phyloP scores from a whole-genome alignment of 805 yeast species.

The Starmerella khaoyaiensis region DNA sequence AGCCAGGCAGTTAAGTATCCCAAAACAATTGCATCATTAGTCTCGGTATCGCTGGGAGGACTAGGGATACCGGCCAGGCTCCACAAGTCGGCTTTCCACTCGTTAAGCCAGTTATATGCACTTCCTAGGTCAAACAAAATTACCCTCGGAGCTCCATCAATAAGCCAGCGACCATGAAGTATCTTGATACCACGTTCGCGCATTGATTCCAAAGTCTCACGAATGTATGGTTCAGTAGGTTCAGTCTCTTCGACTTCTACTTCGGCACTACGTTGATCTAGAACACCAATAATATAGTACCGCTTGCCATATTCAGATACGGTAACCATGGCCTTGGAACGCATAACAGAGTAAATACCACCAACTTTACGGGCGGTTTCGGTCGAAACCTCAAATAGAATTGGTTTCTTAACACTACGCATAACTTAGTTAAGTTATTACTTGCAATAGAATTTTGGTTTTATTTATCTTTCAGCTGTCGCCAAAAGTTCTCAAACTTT shows the following conservation, averaged over 20 bases:
- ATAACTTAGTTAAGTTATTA: constrained; percentile 2
- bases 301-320: constrained; percentile 83
- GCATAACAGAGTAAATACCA: constrained; percentile 91
- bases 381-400: constrained; percentile 87
- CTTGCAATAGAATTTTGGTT: no score
- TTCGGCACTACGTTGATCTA: constrained; percentile 56
- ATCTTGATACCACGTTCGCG: constrained; percentile 63
- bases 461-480: neutral
- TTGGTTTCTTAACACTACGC: constrained; percentile 76
- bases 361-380: constrained; percentile 97
- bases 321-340: constrained; percentile 93
- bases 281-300: constrained; percentile 77
- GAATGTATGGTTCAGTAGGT: constrained; percentile 38
- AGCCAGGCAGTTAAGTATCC: constrained; percentile 97
- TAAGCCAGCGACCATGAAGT: constrained; percentile 90
- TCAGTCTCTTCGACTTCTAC: constrained; percentile 63
- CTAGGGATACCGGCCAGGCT: constrained; percentile 81
- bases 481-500: no score
- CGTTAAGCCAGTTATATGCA: constrained; percentile 55
- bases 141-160: constrained; percentile 95
- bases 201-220: constrained; percentile 65
- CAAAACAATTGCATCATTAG: constrained; percentile 81
- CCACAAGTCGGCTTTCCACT: constrained; percentile 95
- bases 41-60: constrained; percentile 76
- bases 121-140: constrained; percentile 74